These are phyloP conservation scores for Plasmodium knowlesi DNA, from an alignment of 169 alveolate species.

Conservation along the genomic window DNA sequence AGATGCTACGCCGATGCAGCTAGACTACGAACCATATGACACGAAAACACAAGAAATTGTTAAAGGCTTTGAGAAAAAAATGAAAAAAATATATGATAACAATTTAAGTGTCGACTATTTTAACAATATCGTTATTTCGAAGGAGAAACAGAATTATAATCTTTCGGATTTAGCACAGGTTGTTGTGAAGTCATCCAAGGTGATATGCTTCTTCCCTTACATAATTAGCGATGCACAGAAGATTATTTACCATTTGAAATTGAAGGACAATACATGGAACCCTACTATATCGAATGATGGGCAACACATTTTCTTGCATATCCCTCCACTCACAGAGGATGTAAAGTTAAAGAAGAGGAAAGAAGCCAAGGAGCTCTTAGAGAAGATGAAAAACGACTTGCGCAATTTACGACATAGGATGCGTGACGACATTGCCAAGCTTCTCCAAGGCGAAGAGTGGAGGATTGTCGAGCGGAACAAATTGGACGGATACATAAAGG, in stretches of 20 bases:
- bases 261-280: conserved; percentile 64
- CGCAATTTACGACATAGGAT: conserved; percentile 55
- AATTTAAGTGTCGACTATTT: conserved; percentile 31
- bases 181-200: conserved; percentile 44
- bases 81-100: conserved; percentile 32
- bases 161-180: conserved; percentile 61
- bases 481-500: conserved; percentile 54
- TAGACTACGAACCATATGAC: conserved; percentile 60
- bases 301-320: conserved; percentile 19
- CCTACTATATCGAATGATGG: conserved; percentile 44
- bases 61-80: conserved; percentile 45
- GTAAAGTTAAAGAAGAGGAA: conserved; percentile 51
- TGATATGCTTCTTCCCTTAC: conserved; percentile 43
- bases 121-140: conserved; percentile 22
- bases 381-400: conserved; percentile 47
- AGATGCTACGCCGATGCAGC: background rate
- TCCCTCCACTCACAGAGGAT: conserved; percentile 63
- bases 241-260: conserved; percentile 48
- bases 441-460: conserved; percentile 58
- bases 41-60: conserved; percentile 36
- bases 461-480: conserved; percentile 47
- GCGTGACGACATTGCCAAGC: conserved; percentile 33
- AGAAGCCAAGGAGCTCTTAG: conserved; percentile 71
- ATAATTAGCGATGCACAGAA: conserved; percentile 42
- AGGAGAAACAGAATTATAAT: conserved; percentile 40